phyloP scores from a whole-genome alignment of 371 early-diverging fungal genomes.

The Saksenaea vasiformis region DNA sequence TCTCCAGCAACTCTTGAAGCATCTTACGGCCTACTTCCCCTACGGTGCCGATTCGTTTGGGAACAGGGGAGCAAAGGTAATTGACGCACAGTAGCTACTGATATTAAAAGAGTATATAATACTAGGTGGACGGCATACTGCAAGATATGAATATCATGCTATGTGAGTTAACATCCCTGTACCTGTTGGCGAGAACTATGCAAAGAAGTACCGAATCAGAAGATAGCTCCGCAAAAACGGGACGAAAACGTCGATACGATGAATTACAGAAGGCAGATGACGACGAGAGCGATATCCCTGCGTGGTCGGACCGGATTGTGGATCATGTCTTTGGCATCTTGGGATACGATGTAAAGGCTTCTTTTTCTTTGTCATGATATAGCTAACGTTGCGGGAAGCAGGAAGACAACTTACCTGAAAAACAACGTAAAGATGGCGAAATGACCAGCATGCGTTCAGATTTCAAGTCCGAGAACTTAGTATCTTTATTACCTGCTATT shows the following conservation, averaged over 20 bases:
- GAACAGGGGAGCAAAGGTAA: conserved; percentile 52
- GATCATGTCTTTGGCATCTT: conserved; percentile 53
- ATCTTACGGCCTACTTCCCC: conserved; percentile 72
- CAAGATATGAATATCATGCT: conserved; percentile 72
- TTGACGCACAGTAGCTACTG: neutral
- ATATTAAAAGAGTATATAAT: neutral
- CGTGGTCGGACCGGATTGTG: conserved; percentile 58
- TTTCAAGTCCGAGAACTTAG: conserved; percentile 54
- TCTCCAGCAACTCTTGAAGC: conserved; percentile 61
- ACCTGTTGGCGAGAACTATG: conserved; percentile 45
- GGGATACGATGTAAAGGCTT: conserved; percentile 33
- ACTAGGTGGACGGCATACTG: conserved; percentile 54
- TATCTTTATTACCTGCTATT: conserved; percentile 56
- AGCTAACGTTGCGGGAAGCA: neutral
- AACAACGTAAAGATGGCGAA: neutral
- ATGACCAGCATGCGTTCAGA: conserved; percentile 24
- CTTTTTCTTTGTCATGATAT: neutral
- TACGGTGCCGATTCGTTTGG: conserved; percentile 62
- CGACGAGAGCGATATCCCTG: conserved; percentile 26
- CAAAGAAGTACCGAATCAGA: conserved; percentile 9
- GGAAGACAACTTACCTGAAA: conserved; percentile 8
- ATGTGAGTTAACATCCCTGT: conserved; percentile 69
- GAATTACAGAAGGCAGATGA: conserved; percentile 19
- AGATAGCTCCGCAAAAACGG: conserved; percentile 18
- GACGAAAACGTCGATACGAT: conserved; percentile 13